phyloP scores from a whole-genome alignment of 2,329 filamentous ascomycete species.

The Hypoxylon sp. region DNA sequence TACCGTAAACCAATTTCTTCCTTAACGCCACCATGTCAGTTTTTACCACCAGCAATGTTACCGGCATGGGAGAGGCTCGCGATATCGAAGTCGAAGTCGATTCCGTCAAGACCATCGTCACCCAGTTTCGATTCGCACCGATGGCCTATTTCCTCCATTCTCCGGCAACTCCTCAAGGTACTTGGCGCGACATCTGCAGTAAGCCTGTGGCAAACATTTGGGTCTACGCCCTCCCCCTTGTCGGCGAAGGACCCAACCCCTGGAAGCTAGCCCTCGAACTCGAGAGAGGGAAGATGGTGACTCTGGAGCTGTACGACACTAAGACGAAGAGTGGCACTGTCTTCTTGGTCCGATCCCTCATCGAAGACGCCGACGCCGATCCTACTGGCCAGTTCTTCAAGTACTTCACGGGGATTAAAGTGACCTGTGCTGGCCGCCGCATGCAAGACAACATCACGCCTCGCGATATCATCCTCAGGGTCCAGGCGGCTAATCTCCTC shows the following conservation, averaged over 20 bases:
- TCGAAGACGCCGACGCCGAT: neutral
- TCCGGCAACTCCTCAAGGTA: neutral
- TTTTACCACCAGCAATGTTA: neutral
- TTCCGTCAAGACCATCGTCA: neutral
- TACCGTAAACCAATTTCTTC: neutral
- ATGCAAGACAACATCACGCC: neutral
- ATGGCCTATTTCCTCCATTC: conserved; percentile 8
- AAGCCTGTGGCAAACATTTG: neutral
- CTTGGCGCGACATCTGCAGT: neutral
- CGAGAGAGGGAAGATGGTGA: conserved; percentile 5
- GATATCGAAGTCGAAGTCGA: neutral
- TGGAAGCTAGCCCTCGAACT: conserved; percentile 29
- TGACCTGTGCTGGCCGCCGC: neutral
- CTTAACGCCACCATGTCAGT: neutral
- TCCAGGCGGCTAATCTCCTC: neutral
- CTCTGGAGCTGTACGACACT: conserved; percentile 15
- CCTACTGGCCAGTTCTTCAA: neutral
- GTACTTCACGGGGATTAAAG: neutral
- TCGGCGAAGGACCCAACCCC: neutral
- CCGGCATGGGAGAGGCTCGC: neutral
- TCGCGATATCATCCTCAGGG: neutral
- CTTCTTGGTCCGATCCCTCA: neutral
- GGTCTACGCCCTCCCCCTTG: conserved; percentile 7
- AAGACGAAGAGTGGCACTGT: neutral
- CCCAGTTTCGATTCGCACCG: neutral